These are phyloP conservation scores for Fusarium lateritium DNA, from an alignment of 2,329 filamentous ascomycete genomes.

Conservation along the genomic window DNA sequence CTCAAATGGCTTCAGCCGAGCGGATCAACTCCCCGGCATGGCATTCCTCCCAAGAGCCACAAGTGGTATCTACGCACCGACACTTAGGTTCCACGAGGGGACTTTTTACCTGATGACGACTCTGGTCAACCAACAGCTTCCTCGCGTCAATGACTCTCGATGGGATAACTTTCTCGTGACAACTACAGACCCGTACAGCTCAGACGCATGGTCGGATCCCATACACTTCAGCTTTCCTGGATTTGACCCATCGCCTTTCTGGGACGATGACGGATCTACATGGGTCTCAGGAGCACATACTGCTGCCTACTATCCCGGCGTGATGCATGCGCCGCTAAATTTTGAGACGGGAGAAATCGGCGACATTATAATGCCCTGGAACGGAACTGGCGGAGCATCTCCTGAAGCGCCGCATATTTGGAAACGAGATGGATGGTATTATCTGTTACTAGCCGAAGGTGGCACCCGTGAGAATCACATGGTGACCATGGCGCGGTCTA, in stretches of 20 bases:
- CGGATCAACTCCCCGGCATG: constrained; percentile 58
- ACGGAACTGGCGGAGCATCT: constrained; percentile 58
- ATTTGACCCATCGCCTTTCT: constrained; percentile 41
- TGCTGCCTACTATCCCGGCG: constrained; percentile 38
- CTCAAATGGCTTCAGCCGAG: constrained; percentile 49
- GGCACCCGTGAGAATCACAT: constrained; percentile 61
- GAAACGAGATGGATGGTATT: constrained; percentile 62
- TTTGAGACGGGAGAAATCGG: constrained; percentile 54
- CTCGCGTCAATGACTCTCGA: constrained; percentile 47
- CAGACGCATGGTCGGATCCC: constrained; percentile 58
- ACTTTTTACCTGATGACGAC: constrained; percentile 63
- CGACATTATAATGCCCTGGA: constrained; percentile 56
- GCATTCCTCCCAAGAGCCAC: constrained; percentile 35
- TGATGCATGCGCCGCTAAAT: constrained; percentile 51
- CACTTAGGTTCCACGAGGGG: constrained; percentile 58
- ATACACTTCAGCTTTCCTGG: constrained; percentile 38
- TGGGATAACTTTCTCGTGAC: constrained; percentile 57
- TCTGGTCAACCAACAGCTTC: constrained; percentile 54
- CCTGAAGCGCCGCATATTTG: constrained; percentile 64
- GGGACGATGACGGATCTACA: constrained; percentile 43
- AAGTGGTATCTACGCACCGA: constrained; percentile 65
- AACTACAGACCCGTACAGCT: constrained; percentile 57
- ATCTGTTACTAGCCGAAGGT: constrained; percentile 64
- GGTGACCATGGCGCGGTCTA: constrained; percentile 61
- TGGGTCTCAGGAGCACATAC: constrained; percentile 57